Base-by-base conservation (phyloP, 176 grass and related monocot genomes). In the Thinopyrum elongatum region DNA sequence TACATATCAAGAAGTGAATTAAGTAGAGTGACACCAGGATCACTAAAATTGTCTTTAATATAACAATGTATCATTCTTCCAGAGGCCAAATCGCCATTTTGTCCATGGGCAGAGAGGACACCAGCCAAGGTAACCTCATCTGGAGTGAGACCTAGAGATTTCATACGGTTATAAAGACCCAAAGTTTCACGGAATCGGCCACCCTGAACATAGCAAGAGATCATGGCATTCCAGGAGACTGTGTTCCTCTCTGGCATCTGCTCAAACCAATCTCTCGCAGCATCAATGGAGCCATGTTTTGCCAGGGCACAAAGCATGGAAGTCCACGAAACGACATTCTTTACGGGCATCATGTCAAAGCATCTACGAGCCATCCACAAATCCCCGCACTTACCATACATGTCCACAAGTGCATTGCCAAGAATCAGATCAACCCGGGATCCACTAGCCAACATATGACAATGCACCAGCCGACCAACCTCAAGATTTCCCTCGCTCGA, bases 1-100 rank as follows among this genome's bases (percentile, higher is more conserved):
- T 89, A 92, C 90, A 89, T 89, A 47, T 86, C 90, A 55, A 89
- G 25, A 31, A 92, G 83, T n/a, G 86, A 89, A 44, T 89, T 92
- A 80, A 61, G 6, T 74, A 92, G 38, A 73, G 66, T 58, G 15
- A 83, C 35, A 83, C 76, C 57, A 51, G 83, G 83, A 36, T 62
- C 29, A 35, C 75, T 6, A 28, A 74, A 61, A 16, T 4, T 83
- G 1, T 75, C 79, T 28, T 55, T 33, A 42, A 89, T 69, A 38
- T 69, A 67, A 35, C 4, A 30, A 13, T 92, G 87, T 61, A 83
- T 38, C n/a, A 25, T 83, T 79, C 83, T 83, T 22, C 87, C 90
- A 63, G 84, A 65, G 51, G 58, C 76, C 79, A 92, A 74, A 41
- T 83, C 74, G 0, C 90, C 90, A 74, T 16, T 74, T 86, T 61